Conservation (phyloP, 2,329 filamentous ascomycete genomes). For the Didymella exigua region DNA sequence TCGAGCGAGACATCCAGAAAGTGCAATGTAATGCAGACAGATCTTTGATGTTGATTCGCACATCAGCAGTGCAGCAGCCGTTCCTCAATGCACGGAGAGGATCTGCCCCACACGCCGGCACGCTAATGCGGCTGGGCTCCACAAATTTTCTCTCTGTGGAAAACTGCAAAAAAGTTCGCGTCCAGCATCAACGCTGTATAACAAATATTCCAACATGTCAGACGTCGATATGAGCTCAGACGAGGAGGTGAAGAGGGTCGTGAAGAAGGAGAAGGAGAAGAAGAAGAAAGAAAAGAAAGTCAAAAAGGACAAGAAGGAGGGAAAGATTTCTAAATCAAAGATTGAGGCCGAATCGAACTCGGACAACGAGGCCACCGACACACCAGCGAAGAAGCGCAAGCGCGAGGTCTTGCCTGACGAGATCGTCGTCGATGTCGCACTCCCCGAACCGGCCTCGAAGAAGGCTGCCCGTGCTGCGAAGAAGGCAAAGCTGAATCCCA, state of each 20-base stretch:
- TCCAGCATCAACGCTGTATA: background rate
- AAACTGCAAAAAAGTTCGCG: constrained; percentile 18
- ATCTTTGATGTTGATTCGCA: too few relatives aligned
- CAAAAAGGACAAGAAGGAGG: constrained; percentile 33
- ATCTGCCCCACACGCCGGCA: constrained; percentile 9
- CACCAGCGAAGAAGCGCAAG: constrained; percentile 54
- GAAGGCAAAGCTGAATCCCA: constrained; percentile 68
- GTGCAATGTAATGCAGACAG: background rate
- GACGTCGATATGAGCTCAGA: constrained; percentile 16
- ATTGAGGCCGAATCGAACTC: constrained; percentile 18
- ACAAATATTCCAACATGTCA: constrained; percentile 8
- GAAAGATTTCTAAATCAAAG: constrained; percentile 31
- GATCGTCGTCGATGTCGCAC: constrained; percentile 85
- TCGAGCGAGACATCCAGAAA: background rate
- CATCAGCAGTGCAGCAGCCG: background rate
- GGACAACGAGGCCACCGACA: constrained; percentile 23
- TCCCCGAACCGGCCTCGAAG: constrained; percentile 95
- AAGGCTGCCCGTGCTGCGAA: constrained; percentile 89
- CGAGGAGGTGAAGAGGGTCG: constrained; percentile 13
- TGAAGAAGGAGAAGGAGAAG: constrained; percentile 35
- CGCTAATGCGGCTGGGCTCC: constrained; percentile 14
- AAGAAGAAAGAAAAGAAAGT: constrained; percentile 34
- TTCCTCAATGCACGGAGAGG: constrained; percentile 1
- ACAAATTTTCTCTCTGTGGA: constrained; percentile 10
- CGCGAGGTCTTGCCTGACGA: constrained; percentile 65